phyloP scores from a whole-genome alignment of 2,329 filamentous ascomycete species.

The Thyridium curvatum region DNA sequence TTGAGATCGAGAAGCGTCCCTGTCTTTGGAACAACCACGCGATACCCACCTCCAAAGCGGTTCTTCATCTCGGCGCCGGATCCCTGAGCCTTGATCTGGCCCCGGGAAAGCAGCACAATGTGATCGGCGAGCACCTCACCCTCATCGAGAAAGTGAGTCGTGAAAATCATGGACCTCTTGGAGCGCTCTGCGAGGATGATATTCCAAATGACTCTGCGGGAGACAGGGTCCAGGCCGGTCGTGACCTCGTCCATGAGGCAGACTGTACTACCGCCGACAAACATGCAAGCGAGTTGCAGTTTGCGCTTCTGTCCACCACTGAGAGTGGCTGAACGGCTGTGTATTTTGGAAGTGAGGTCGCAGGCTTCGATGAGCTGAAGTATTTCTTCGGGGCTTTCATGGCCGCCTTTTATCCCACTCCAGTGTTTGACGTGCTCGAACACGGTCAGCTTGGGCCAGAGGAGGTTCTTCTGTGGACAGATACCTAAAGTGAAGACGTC shows the following conservation, averaged over 20 bases:
- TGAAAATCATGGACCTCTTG: constrained; percentile 74
- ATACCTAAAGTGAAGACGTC: constrained; percentile 75
- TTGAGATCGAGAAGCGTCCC: constrained; percentile 40
- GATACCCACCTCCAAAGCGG: constrained; percentile 74
- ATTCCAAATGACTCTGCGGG: constrained; percentile 86
- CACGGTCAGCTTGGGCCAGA: constrained; percentile 86
- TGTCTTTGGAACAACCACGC: constrained; percentile 65
- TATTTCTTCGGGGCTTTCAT: constrained; percentile 50
- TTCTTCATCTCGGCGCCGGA: constrained; percentile 84
- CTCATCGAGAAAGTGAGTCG: constrained; percentile 91
- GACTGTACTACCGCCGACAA: constrained; percentile 80
- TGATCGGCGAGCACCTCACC: constrained; percentile 85
- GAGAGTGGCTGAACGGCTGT: constrained; percentile 67
- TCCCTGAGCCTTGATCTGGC: constrained; percentile 72
- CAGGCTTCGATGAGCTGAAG: constrained; percentile 59
- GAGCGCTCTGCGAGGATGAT: constrained; percentile 83
- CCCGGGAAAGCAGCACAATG: constrained; percentile 82
- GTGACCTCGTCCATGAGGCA: constrained; percentile 92
- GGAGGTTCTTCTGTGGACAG: constrained; percentile 87
- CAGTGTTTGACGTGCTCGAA: constrained; percentile 81
- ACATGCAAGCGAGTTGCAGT: constrained; percentile 89
- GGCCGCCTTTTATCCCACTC: constrained; percentile 68
- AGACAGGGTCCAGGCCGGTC: constrained; percentile 80
- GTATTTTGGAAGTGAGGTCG: constrained; percentile 69
- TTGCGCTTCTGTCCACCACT: constrained; percentile 92